phyloP scores from a whole-genome alignment of 345 rosid species.

The Hypericum androsaemum region DNA sequence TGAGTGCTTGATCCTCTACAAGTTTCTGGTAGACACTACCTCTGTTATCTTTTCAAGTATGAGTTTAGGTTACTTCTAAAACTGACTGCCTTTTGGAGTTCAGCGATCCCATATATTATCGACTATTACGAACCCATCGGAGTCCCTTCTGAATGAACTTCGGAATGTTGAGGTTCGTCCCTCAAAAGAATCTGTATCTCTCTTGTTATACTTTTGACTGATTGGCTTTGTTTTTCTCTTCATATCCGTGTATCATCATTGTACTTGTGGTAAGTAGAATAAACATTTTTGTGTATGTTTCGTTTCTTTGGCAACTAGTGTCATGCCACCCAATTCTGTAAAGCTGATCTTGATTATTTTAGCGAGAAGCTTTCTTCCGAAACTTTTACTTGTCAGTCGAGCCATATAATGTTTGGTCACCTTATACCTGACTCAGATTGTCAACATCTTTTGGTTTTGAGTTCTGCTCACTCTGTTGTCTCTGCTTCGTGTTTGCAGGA shows the following conservation, averaged over 20 bases:
- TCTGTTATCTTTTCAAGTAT: neutral
- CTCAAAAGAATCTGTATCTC: neutral
- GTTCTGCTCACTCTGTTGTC: conserved; percentile 13
- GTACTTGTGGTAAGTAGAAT: too few species aligned
- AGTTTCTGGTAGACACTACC: conserved; percentile 2
- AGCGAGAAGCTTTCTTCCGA: too few species aligned
- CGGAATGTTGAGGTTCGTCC: conserved; percentile 89
- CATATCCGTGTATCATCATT: too few species aligned
- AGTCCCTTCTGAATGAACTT: conserved; percentile 86
- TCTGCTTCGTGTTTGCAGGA: conserved; percentile 45
- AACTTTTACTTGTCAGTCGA: too few species aligned
- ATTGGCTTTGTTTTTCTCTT: too few species aligned
- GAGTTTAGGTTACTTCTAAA: neutral
- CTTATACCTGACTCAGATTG: neutral
- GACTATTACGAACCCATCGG: conserved; percentile 86
- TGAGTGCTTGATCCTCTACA: conserved; percentile 33
- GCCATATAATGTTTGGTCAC: too few species aligned
- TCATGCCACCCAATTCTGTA: too few species aligned
- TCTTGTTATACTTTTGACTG: neutral
- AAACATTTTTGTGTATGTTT: too few species aligned
- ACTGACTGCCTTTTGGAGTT: conserved; percentile 14
- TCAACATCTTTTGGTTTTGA: neutral
- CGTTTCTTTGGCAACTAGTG: too few species aligned
- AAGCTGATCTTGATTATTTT: too few species aligned
- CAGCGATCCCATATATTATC: conserved; percentile 75